Evolutionary conservation across 306 rosid species (phyloP).

Genomic region (Corylus heterophylla): DNA sequence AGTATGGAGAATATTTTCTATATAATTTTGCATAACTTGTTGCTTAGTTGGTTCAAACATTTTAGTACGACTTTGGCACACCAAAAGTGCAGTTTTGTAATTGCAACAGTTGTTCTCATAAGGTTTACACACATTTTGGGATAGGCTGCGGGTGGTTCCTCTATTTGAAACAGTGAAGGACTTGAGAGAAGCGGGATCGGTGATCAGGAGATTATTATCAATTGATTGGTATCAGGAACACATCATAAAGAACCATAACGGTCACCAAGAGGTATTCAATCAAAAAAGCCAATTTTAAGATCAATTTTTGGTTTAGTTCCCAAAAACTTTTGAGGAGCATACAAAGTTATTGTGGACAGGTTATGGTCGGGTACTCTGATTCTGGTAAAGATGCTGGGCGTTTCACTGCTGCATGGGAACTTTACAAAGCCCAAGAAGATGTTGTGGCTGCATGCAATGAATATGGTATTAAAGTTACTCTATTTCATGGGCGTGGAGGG

Average conservation of each 20-base stretch:
- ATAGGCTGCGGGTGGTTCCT: conserved; percentile 93
- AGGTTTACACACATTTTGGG: conserved; percentile 20
- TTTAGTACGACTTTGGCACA: neutral
- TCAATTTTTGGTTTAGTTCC: conserved; percentile 3
- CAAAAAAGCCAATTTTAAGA: neutral
- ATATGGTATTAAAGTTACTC: conserved; percentile 78
- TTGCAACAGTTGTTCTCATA: conserved; percentile 6
- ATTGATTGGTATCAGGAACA: conserved; percentile 90
- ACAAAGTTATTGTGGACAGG: conserved; percentile 50
- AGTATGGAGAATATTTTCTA: neutral
- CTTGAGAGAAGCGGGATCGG: conserved; percentile 87
- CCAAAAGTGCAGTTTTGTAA: neutral
- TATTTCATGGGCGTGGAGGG: conserved; percentile 96
- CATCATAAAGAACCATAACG: conserved; percentile 70
- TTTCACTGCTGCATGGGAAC: conserved; percentile 96
- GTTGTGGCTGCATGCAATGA: conserved; percentile 92
- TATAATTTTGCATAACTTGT: neutral
- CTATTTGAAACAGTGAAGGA: conserved; percentile 94
- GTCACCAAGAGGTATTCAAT: conserved; percentile 78
- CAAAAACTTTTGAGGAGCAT: conserved; percentile 23
- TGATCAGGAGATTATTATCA: conserved; percentile 72
- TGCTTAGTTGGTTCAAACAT: conserved; percentile 10
- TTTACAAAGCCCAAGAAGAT: conserved; percentile 97
- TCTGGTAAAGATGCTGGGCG: conserved; percentile 99
- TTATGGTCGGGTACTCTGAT: conserved; percentile 97